A percentile compares a stretch with the other conserved stretches of the same genome.
phyloP scores from a whole-genome alignment of 139 green algal genomes.

The Mychonastes homosphaera region DNA sequence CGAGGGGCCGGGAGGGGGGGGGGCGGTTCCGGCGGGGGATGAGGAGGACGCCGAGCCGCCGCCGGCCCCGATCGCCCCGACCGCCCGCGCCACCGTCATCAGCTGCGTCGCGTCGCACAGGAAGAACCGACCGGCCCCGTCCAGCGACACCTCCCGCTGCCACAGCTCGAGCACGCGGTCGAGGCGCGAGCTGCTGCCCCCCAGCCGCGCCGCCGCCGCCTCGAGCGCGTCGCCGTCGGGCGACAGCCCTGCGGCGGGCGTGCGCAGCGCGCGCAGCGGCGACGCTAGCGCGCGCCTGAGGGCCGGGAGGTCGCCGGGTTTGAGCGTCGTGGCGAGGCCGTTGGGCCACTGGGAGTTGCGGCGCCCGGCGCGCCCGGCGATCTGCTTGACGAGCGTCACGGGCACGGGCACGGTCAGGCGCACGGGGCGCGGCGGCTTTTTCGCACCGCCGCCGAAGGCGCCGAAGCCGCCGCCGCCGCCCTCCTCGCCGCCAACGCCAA shows the following conservation, averaged over 20 bases:
- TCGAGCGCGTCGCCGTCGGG: constrained; percentile 44
- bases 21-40: neutral
- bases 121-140: constrained; percentile 26
- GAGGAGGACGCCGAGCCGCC: neutral
- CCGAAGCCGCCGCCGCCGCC: too few relatives aligned
- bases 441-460: too few relatives aligned
- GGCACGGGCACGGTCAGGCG: constrained; percentile 20
- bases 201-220: too few relatives aligned
- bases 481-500: too few relatives aligned
- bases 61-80: constrained; percentile 5
- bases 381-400: constrained; percentile 55
- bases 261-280: constrained; percentile 19
- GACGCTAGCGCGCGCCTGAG: constrained; percentile 23
- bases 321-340: constrained; percentile 22
- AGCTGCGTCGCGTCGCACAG: constrained; percentile 26
- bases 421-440: too few relatives aligned
- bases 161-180: constrained; percentile 16
- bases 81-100: constrained; percentile 12
- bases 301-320: constrained; percentile 11
- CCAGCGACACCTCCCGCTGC: constrained; percentile 6
- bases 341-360: constrained; percentile 27
- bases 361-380: constrained; percentile 40
- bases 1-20: too few relatives aligned
- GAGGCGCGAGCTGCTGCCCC: constrained; percentile 20
- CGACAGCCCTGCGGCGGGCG: constrained; percentile 11